Base-by-base conservation (phyloP, 139 green algal genomes). In the Yamagishiella unicocca region DNA sequence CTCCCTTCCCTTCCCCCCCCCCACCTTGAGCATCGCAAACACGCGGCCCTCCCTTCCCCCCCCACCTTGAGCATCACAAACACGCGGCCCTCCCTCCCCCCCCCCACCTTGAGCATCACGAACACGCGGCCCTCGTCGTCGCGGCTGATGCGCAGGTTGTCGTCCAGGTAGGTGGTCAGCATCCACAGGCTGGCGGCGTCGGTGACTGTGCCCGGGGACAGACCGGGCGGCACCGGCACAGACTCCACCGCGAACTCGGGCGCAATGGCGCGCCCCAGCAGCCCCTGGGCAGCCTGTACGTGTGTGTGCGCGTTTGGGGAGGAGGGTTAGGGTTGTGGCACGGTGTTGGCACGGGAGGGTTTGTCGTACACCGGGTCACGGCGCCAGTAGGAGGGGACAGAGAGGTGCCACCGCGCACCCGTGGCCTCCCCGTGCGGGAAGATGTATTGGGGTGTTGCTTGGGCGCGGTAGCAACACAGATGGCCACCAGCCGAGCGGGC, bases 131-230 rank as follows among this genome's bases (percentile, higher is more conserved):
- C 82, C 67, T 84, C 80, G 38, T 91, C 90, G 78, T 92, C 92
- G 4, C 92, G 50, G 31, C 72, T 89, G 54, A 94, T 81, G n/a
- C 92, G 90, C 85, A 93, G 53, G 21, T 64, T 90, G 79, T 92
- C 90, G 72, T 94, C 92, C 38, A 94, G 84, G 90, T 94, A 94
- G 42, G 90, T 94, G 76, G 90, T 94, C 45, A 94, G 82, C 87
- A 94, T 91, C 81, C 82, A 94, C 35, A 88, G 33, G 78, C 72
- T 76, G 29, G 82, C 42, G 55, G n/a, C 46, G 33, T 78, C 45
- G 10, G 0, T 29, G 22, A 84, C 4, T 0, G 55, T 9, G 33
- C 77, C 77, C 27, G 12, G 77, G 55, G 77, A 31, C 35, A 84
- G 4, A 0, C 77, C 77, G 38, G 77, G 77, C 38, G 77, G 77